Evolutionary conservation across 2,329 filamentous ascomycete species (phyloP), one percentile per base, ranked within the genome.

Genomic region (Aspergillus ochraceoroseus): DNA sequence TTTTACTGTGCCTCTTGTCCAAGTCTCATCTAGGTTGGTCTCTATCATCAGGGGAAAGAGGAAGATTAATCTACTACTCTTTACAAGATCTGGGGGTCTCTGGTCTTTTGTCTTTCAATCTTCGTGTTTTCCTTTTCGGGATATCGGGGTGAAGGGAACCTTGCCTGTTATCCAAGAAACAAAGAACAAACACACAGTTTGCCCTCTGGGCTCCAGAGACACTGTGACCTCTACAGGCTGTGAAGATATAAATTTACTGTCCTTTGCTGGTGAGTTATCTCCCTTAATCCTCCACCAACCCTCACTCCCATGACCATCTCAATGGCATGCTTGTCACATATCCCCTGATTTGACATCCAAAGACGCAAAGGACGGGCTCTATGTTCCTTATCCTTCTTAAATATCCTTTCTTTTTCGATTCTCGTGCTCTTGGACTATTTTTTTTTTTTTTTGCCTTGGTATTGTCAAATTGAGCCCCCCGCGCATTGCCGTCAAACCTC

Each of bases 141-240:
- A 15, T 11, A 18, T 25, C 18, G n/a, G 27, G 15, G 31, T 11
- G 22, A 20, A 22, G 18, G 14, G 20, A 28, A 22, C 34, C 19
- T 38, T 8, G 25, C 9, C 23, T 15, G 18, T 14, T 13, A 14
- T n/a, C 17, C 20, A 31, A 18, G 18, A 12, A n/a, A 35, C 31
- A 36, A 46, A 46, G 29, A 28, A 36, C 13, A 15, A n/a, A n/a
- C 18, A 13, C 12, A 3, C 20, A 42, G 20, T 22, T 6, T 37
- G 28, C 9, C 15, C 5, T 34, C 14, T 26, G 9, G 14, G 15
- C 31, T 19, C 12, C 17, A 23, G 12, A 18, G 11, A 9, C 18
- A 9, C n/a, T 14, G 23, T 17, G 18, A 11, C 7, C 13, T 18
- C 25, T 30, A 6, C 8, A 5, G 7, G 6, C 18, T 11, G 38